Evolutionary conservation across 768 basidiomycete genomes (phyloP), one percentile per base, ranked within the genome.

Genomic region (Xanthoconium stramineum): DNA sequence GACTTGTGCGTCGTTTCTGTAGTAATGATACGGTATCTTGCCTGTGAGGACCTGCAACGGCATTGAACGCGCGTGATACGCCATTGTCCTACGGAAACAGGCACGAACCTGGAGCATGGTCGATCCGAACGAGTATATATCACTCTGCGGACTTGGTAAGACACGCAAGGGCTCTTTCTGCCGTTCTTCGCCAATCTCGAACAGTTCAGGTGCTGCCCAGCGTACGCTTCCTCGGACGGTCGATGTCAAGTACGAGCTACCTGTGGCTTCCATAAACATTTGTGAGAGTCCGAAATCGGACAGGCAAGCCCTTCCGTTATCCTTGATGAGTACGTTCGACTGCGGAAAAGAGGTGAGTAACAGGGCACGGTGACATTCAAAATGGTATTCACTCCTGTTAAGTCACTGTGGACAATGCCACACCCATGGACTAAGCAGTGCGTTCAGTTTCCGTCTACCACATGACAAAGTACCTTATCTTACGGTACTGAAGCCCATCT

Each of bases 181-280:
- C 5, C 42, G 46, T 24, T 74, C 69, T 15, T 73, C 67, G 11
- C 55, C 57, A 19, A 67, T 38, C 6, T 60, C 64, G 55, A 76
- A 80, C 0, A 82, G 53, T 15, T 74, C 65, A 0, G 78, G 69
- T 53, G 79, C 80, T 6, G 75, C 76, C 79, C 80, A 81, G 1
- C 79, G 73, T 35, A 80, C 69, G 24, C 76, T 77, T 9, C 80
- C 78, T 17, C 75, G 74, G 30, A 80, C 64, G n/a, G 67, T 64
- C 6, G 69, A 69, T 2, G 68, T 65, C 57, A 65, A 45, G 50
- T 69, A 72, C 7, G 61, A 59, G 15, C 57, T 61, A 10, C 55
- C 59, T 20, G 55, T 58, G 5, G 60, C 56, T 24, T 72, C 70
- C 51, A 56, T 63, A 33, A 68, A 56, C 28, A 75, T 61, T 14